Evolutionary conservation across 2,329 filamentous ascomycete genomes (phyloP), one percentile per base, ranked within the genome.

Genomic region (Helotiales sp.): DNA sequence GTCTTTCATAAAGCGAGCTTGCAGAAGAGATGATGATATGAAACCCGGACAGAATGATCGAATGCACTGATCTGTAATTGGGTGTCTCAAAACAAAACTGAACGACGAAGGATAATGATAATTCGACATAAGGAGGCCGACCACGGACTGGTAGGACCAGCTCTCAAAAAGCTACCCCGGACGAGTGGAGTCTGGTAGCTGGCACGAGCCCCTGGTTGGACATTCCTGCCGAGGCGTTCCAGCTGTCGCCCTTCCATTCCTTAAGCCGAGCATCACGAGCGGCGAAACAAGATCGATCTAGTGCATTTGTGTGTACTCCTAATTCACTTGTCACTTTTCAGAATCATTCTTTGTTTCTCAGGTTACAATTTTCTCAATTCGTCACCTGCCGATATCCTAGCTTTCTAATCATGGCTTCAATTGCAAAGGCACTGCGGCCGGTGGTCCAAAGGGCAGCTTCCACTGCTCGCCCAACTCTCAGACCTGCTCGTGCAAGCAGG

Each of bases 401-500:
- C 34, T 55, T 13, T 52, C 20, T 40, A 17, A 57, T 3, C 17
- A 86, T 86, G 84, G 81, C 82, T 64, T 82, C 82, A 55, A 78
- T 85, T 71, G 77, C 79, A 65, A 82, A 81, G 72, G 77, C 78
- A 20, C 73, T 84, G 74, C 80, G 82, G 68, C 81, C 82, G 61
- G 75, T 80, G 73, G 80, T 79, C 71, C 79, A 79, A 72, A 78
- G 77, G 70, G 71, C 75, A 67, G 71, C 77, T 63, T 73, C 69
- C 26, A 76, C 79, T 58, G 72, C 80, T 65, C 78, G 81, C 50
- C 75, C 81, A 64, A 74, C 78, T 59, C 72, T 80, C 11, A 79
- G 78, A 76, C 76, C 76, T 61, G 72, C 78, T 37, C 74, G 79
- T 69, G 72, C 78, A 6, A 76, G 71, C 66, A 79, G 79, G 65